These are phyloP conservation scores for Tephrocybe sp. DNA, from an alignment of 768 basidiomycete species.

Conservation along the genomic window DNA sequence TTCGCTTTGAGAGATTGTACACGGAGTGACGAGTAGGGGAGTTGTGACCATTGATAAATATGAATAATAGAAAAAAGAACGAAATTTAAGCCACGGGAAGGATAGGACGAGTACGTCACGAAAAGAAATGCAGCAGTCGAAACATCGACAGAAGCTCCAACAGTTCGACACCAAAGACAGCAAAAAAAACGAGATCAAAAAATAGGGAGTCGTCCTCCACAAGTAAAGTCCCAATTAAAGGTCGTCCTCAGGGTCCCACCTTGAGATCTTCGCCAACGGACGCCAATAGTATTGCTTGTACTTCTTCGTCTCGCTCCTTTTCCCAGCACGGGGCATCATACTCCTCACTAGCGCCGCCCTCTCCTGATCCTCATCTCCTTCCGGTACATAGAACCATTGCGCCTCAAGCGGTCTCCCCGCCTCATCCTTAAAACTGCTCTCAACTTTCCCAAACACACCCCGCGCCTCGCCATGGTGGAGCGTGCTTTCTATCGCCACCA, in stretches of 20 bases:
- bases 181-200: too few species aligned
- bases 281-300: slow-evolving; percentile 85
- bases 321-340: slow-evolving; percentile 76
- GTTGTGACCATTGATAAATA: too few species aligned
- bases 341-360: slow-evolving; percentile 65
- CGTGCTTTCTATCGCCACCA: slow-evolving; percentile 47
- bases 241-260: slow-evolving; percentile 76
- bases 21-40: too few species aligned
- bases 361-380: slow-evolving; percentile 68
- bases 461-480: slow-evolving; percentile 46
- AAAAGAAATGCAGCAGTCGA: too few species aligned
- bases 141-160: too few species aligned
- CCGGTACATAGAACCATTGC: slow-evolving; percentile 79
- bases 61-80: too few species aligned
- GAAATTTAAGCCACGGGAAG: too few species aligned
- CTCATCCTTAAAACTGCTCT: slow-evolving; percentile 60
- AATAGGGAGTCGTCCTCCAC: too few species aligned
- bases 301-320: slow-evolving; percentile 77
- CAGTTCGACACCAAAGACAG: too few species aligned
- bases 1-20: too few species aligned
- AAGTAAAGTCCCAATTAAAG: too few species aligned
- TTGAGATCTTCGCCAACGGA: slow-evolving; percentile 68
- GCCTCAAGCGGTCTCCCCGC: slow-evolving; percentile 52
- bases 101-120: too few species aligned
- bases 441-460: slow-evolving; percentile 74